Percentiles rank a stretch among this genome's conserved stretches.
These are phyloP conservation scores for Raddia guianensis DNA, from an alignment of 176 grass and related monocot genomes.

Conservation along the genomic window DNA sequence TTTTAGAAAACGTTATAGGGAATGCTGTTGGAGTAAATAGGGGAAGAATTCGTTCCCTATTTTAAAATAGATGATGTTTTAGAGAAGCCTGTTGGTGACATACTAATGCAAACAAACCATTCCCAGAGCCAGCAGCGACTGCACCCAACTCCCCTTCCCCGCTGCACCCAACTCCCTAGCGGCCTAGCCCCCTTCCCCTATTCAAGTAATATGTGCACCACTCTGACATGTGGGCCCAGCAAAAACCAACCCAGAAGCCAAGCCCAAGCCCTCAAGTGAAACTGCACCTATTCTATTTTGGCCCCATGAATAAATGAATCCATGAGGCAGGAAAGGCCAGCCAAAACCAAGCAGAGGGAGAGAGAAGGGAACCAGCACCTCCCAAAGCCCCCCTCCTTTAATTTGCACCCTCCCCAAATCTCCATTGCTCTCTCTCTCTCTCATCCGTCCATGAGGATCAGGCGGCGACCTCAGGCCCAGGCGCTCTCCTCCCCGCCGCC, in stretches of 20 bases:
- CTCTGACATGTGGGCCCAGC: background rate
- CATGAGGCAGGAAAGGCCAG: conserved; percentile 40
- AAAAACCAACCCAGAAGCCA: background rate
- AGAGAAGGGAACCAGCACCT: conserved; percentile 15
- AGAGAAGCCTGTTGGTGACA: no score
- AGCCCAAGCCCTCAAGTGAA: background rate
- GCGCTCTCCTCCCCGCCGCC: conserved; percentile 10
- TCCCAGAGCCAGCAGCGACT: background rate
- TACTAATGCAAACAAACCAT: conserved; percentile 13
- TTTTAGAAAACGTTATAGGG: no score
- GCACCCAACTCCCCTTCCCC: background rate
- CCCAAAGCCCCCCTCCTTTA: conserved; percentile 43
- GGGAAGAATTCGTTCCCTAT: no score
- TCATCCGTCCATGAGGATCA: conserved; percentile 79
- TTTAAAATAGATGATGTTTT: no score
- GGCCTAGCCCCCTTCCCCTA: background rate
- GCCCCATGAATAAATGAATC: conserved; percentile 42
- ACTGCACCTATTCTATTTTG: conserved; percentile 40
- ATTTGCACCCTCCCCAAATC: conserved; percentile 64
- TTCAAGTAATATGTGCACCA: background rate
- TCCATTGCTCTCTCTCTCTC: conserved; percentile 8
- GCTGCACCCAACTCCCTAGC: background rate
- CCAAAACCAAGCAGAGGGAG: conserved; percentile 31
- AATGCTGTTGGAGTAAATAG: no score
- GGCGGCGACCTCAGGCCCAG: conserved; percentile 58